A percentile compares a stretch with the other conserved stretches of the same genome.
phyloP scores from a whole-genome alignment of 257 asterid species.

The Leptodermis oblonga region DNA sequence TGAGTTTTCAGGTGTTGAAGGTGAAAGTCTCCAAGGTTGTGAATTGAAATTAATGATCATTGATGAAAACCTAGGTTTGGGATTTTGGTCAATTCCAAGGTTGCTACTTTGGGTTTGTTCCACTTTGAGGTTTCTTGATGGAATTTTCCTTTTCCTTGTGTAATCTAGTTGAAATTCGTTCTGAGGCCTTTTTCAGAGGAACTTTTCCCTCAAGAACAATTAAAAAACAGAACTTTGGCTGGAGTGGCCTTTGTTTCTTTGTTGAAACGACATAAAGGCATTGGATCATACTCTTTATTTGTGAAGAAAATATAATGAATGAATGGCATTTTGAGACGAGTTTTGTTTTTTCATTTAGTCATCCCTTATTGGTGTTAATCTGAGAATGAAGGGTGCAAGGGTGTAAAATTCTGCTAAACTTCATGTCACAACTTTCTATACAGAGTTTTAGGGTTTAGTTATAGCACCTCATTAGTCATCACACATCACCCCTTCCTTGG shows the following conservation, averaged over 20 bases:
- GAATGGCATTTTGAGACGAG: background rate
- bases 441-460: background rate
- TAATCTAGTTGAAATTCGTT: background rate
- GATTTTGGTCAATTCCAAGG: conserved; percentile 1
- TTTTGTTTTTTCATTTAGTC: background rate
- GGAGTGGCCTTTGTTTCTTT: background rate
- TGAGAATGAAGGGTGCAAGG: background rate
- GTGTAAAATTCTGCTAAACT: background rate
- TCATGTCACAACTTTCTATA: background rate
- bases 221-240: background rate
- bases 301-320: background rate
- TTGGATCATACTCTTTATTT: background rate
- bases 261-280: background rate
- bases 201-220: background rate
- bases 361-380: background rate
- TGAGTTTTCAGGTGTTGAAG: background rate
- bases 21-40: background rate
- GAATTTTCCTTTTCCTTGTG: background rate
- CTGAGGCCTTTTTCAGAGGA: background rate
- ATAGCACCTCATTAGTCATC: background rate
- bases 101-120: background rate
- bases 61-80: background rate
- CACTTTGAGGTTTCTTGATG: background rate
- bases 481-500: background rate
- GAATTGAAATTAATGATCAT: background rate